Evolutionary conservation across 345 rosid genomes (phyloP).

Genomic region (Dovyalis caffra): DNA sequence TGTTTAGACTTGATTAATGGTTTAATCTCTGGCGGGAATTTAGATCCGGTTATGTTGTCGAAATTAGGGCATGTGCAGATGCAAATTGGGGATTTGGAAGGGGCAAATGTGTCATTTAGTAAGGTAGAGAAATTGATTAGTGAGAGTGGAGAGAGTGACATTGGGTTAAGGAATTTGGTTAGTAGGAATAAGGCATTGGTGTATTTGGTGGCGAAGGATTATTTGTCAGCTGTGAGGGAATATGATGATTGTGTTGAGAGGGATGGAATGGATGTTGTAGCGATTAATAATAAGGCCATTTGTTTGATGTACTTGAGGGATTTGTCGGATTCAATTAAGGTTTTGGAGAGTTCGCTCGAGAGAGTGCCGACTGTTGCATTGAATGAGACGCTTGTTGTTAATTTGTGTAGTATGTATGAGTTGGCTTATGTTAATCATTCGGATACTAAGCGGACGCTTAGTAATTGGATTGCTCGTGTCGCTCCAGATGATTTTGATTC

Average conservation of each 20-base stretch:
- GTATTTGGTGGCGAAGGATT: conserved; percentile 85
- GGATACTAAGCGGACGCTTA: conserved; percentile 74
- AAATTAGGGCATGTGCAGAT: conserved; percentile 82
- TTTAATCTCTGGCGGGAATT: conserved; percentile 35
- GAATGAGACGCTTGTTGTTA: conserved; percentile 87
- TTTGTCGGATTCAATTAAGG: conserved; percentile 80
- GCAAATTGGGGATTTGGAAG: conserved; percentile 89
- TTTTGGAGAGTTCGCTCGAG: conserved; percentile 80
- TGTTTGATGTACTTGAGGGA: conserved; percentile 96
- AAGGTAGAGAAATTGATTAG: conserved; percentile 51
- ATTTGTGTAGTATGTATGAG: conserved; percentile 97
- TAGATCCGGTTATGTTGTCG: conserved; percentile 63
- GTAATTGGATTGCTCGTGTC: conserved; percentile 79
- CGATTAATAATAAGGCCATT: conserved; percentile 77
- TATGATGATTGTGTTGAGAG: conserved; percentile 91
- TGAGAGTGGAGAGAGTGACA: conserved; percentile 39
- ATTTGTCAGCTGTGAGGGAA: conserved; percentile 83
- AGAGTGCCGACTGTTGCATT: conserved; percentile 80
- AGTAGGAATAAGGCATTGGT: conserved; percentile 82
- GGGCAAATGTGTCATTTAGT: conserved; percentile 59
- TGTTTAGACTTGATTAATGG: conserved; percentile 64
- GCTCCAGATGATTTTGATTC: conserved; percentile 97
- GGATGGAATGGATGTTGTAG: conserved; percentile 66
- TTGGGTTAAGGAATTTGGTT: conserved; percentile 68
- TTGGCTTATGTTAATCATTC: conserved; percentile 90